Percentiles rank a stretch among this genome's conserved stretches.
These are phyloP conservation scores for Grammothele lineata DNA, from an alignment of 768 basidiomycete genomes.

Conservation along the genomic window DNA sequence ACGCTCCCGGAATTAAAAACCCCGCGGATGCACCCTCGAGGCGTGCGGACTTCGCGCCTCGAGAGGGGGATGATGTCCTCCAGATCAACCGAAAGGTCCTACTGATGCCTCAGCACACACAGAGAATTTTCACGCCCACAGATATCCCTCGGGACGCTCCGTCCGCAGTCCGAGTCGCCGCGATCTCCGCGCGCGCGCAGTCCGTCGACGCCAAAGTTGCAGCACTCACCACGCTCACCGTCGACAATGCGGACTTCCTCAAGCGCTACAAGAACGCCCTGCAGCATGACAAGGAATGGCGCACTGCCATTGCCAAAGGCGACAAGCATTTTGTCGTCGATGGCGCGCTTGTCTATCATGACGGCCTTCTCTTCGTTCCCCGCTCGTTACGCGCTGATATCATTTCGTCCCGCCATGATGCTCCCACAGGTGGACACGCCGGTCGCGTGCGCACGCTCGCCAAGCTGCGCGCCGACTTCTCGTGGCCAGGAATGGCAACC, in stretches of 20 bases:
- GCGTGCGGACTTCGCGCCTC: constrained; percentile 20
- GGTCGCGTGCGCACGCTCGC: constrained; percentile 32
- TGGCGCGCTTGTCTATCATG: constrained; percentile 20
- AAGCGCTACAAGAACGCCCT: constrained; percentile 17
- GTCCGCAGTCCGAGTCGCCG: not conserved
- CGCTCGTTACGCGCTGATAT: constrained; percentile 25
- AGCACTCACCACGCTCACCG: constrained; percentile 19
- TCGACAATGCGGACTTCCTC: constrained; percentile 19
- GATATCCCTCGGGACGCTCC: not conserved
- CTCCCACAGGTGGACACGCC: constrained; percentile 36
- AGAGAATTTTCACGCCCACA: constrained; percentile 3
- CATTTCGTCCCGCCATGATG: constrained; percentile 33
- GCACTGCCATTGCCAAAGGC: constrained; percentile 11
- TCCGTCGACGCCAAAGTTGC: not conserved
- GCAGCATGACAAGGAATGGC: constrained; percentile 15
- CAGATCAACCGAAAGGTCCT: constrained; percentile 5
- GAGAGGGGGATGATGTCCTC: constrained; percentile 21
- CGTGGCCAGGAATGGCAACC: constrained; percentile 31
- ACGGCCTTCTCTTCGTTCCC: constrained; percentile 31
- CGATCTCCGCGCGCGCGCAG: not conserved
- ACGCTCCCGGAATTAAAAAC: constrained; percentile 26
- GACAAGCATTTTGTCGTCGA: constrained; percentile 11
- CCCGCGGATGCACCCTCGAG: constrained; percentile 21
- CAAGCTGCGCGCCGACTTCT: constrained; percentile 33
- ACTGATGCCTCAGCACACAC: constrained; percentile 7